These are phyloP conservation scores for Phytophthora quininea DNA, from an alignment of 352 stramenopile genomes.

Conservation along the genomic window DNA sequence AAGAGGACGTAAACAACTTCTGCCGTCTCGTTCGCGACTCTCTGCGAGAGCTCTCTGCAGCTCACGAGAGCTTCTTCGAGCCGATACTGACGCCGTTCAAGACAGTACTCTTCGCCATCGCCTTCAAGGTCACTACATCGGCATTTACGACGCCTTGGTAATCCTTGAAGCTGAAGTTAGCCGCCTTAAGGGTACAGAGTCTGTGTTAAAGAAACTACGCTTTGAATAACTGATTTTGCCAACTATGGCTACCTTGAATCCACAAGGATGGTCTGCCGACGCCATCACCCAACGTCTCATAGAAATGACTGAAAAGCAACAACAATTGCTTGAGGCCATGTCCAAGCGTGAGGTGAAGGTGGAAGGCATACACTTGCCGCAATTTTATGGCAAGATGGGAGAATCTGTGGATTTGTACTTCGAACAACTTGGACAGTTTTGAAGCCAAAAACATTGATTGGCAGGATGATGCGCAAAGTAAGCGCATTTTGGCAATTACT, in stretches of 20 bases:
- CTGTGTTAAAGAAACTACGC: neutral
- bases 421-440: slow-evolving; percentile 23
- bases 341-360: slow-evolving; percentile 22
- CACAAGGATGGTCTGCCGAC: slow-evolving; percentile 14
- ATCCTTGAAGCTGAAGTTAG: slow-evolving; percentile 1
- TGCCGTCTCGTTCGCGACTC: neutral
- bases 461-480: slow-evolving; percentile 1
- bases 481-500: slow-evolving; percentile 18
- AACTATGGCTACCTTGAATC: slow-evolving; percentile 18
- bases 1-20: slow-evolving; percentile 10
- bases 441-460: slow-evolving; percentile 21
- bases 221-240: slow-evolving; percentile 17
- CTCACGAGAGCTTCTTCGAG: slow-evolving; percentile 1
- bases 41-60: neutral
- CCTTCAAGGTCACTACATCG: slow-evolving; percentile 2
- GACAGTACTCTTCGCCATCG: slow-evolving; percentile 1
- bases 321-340: slow-evolving; percentile 25
- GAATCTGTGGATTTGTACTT: slow-evolving; percentile 25
- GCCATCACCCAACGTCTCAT: slow-evolving; percentile 10
- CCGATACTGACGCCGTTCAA: neutral
- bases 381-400: slow-evolving; percentile 15
- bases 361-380: slow-evolving; percentile 18
- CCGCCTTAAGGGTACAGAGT: no score
- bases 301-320: slow-evolving; percentile 15
- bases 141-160: neutral